Base-by-base conservation (phyloP, 169 alveolate genomes). In the Amoebophrya sp. region DNA sequence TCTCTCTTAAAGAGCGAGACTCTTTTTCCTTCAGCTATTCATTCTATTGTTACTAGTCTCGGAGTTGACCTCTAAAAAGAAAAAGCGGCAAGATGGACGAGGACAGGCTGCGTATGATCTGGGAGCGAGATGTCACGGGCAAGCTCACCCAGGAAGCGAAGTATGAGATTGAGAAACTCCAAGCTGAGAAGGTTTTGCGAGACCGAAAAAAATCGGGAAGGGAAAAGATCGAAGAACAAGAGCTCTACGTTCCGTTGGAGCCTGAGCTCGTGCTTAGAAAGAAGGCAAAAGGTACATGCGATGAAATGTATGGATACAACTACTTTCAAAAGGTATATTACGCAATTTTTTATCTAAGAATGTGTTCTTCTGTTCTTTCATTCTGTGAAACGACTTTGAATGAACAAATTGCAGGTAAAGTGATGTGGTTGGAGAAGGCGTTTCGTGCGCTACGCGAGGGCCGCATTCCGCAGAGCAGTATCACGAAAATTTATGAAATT, bases 261-360 rank as follows among this genome's bases (percentile, higher is more conserved):
- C 18, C 39, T 18, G 83, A 65, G 0, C 10, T 65, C 33, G 83
- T 65, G 33, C 83, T 65, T 18, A 29, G 83, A 26, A 65, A 65
- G 83, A 65, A 65, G 83, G 36, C 83, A 36, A 65, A 65, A 65
- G 83, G 83, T 65, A 65, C n/a, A 65, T n/a, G n/a, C n/a, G n/a
- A n/a, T n/a, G n/a, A n/a, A n/a, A n/a, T n/a, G n/a, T n/a, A n/a
- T n/a, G n/a, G n/a, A n/a, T n/a, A n/a, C n/a, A n/a, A n/a, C n/a
- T n/a, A n/a, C n/a, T n/a, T n/a, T n/a, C n/a, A n/a, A n/a, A n/a
- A n/a, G n/a, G n/a, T n/a, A n/a, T n/a, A n/a, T n/a, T n/a, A n/a
- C n/a, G n/a, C n/a, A n/a, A n/a, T n/a, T 65, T 65, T 65, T 26
- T 65, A 65, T 18, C 2, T 65, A 26, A 26, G 12, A 12, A 26